Evolutionary conservation across 1,284 basidiomycete genomes (phyloP), one percentile per base, ranked within the genome.

Genomic region (Fistulina hepatica): DNA sequence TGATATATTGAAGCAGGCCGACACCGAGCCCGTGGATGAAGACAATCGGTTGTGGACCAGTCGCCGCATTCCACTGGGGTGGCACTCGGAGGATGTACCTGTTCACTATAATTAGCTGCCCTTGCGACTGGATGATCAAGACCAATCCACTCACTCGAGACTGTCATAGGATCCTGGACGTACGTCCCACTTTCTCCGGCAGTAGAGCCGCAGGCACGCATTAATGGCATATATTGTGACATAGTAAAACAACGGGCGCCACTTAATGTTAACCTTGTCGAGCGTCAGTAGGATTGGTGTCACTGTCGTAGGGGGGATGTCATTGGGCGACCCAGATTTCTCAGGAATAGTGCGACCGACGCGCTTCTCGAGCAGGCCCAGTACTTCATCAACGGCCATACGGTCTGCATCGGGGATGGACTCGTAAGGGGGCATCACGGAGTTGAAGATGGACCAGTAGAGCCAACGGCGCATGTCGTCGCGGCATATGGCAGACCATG

Each of bases 11-110:
- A 10, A 73, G 57, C 9, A 88, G 53, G 2, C 89, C 89, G 28
- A 92, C 67, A 9, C 91, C 90, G 1, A 95, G 71, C 2, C 91
- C 91, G 51, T 94, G 90, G 31, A 91, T 56, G 53, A 92, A 88
- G 8, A 94, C 69, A 26, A 93, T 61, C 0, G 91, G 91, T 36
- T 75, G 69, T 26, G 68, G 67, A 25, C 68, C 71, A 33, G 53
- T 61, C 13, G 50, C 45, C 3, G 72, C 57, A 38, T 76, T 64
- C 81, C 85, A 90, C 7, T 62, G 57, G 9, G 58, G 48, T 3
- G 89, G 88, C 26, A 81, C 63, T 37, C 81, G 74, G 21, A 90
- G 56, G 21, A 90, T 64, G 54, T 89, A 92, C 49, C 83, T 85
- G 36, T n/a, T n/a, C n/a, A 13, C 33, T 25, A 32, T 40, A 33